These are phyloP conservation scores for Dryadomyces quercus-mongolicae DNA, from an alignment of 2,329 filamentous ascomycete genomes.

Conservation along the genomic window DNA sequence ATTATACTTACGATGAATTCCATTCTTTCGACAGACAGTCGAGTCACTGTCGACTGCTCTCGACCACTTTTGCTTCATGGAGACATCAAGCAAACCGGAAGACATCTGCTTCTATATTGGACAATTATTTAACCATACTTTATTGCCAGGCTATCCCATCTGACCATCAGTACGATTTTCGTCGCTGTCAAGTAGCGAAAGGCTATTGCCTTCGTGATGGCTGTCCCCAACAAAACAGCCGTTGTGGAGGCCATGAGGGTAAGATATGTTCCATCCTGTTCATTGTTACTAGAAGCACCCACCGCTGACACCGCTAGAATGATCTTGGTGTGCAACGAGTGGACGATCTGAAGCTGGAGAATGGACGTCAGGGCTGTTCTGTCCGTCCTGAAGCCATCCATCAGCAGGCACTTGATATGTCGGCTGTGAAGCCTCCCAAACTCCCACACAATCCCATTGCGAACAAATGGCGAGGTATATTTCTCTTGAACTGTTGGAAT, in stretches of 20 bases:
- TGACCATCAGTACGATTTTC: too few relatives aligned
- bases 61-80: too few relatives aligned
- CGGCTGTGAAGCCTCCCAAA: not conserved
- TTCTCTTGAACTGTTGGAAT: not conserved
- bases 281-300: not conserved
- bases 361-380: constrained; percentile 4
- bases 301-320: constrained; percentile 1
- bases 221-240: not conserved
- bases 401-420: too few relatives aligned
- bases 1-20: too few relatives aligned
- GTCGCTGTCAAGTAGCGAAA: not conserved
- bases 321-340: constrained; percentile 9
- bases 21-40: too few relatives aligned
- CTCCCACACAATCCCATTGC: not conserved
- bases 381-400: not conserved
- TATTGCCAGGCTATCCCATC: too few relatives aligned
- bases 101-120: not conserved
- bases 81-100: not conserved
- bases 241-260: constrained; percentile 5
- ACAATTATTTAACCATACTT: not conserved
- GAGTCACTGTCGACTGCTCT: too few relatives aligned
- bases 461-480: not conserved
- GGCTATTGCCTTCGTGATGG: not conserved
- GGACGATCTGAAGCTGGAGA: constrained; percentile 10
- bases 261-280: not conserved